Base-by-base conservation (phyloP, 1,284 basidiomycete species). In the Vanrija sp. region DNA sequence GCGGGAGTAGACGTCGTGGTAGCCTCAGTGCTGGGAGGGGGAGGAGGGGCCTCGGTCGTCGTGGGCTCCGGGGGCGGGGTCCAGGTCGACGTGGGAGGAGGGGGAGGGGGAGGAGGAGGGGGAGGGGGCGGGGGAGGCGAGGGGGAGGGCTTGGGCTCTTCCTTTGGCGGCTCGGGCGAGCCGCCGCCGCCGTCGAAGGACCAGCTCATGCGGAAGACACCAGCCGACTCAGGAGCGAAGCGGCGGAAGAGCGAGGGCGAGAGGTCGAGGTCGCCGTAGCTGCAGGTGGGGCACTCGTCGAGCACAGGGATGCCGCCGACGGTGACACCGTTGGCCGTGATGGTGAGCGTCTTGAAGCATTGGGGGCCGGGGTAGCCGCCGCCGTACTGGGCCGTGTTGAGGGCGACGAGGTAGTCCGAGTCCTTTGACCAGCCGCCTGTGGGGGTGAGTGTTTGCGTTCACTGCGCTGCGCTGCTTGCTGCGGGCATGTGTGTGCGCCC, bases 241-340 rank as follows among this genome's bases (percentile, higher is more conserved):
- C 65, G 55, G 19, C 54, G 51, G 79, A 95, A 95, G n/a, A 42
- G n/a, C 40, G 40, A 42, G 40, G 23, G 34, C 9, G 87, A 87
- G 57, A 94, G 80, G 78, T 96, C 91, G 54, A 95, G 83, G 42
- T 83, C 88, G 40, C 82, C 84, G 38, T 73, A 81, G 5, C 47
- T 52, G 55, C 72, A 73, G 12, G 64, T 61, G 1, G 73, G 72
- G 55, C 71, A 76, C 80, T 82, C 79, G 72, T 91, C 89, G 64
- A 80, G 80, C 63, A 91, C 83, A 8, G 73, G 77, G 2, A 87
- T 87, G 23, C 71, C 65, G 14, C 83, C 77, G 6, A 82, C 81
- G 6, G 82, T 81, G 71, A 84, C 85, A 60, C 86, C 87, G 38
- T 80, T 77, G 68, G 81, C 85, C 7, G 80, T 76, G 66, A 91